Evolutionary conservation across 1,284 basidiomycete genomes (phyloP).

Genomic region (Ganoderma multipileum): DNA sequence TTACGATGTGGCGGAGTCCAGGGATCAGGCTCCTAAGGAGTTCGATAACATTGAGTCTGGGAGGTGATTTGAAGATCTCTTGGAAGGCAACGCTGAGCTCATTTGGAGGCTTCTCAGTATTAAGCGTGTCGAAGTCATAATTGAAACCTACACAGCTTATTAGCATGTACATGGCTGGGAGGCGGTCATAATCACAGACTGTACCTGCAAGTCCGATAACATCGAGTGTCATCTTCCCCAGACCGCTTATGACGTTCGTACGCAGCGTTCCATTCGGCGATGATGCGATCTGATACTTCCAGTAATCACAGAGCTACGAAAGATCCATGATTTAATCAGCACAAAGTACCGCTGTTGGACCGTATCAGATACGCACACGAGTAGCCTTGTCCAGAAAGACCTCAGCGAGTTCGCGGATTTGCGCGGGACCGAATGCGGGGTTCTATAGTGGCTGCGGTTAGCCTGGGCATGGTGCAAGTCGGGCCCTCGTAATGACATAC

Average conservation of each 20-base stretch:
- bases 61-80: slow-evolving; percentile 26
- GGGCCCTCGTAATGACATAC: neutral
- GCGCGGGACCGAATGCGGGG: slow-evolving; percentile 61
- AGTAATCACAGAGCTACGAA: slow-evolving; percentile 39
- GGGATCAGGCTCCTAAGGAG: slow-evolving; percentile 23
- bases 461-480: neutral
- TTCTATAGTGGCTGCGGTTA: slow-evolving; percentile 43
- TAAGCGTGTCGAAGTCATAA: slow-evolving; percentile 49
- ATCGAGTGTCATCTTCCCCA: slow-evolving; percentile 54
- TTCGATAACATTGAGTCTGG: slow-evolving; percentile 3
- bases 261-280: slow-evolving; percentile 10
- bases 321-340: neutral
- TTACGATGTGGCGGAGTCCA: slow-evolving; percentile 24
- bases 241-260: slow-evolving; percentile 48
- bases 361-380: slow-evolving; percentile 41
- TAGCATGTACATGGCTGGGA: neutral
- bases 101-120: slow-evolving; percentile 34
- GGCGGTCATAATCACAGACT: too few species aligned
- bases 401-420: slow-evolving; percentile 60
- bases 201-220: slow-evolving; percentile 54
- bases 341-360: too few species aligned
- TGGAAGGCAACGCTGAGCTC: slow-evolving; percentile 50
- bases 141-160: slow-evolving; percentile 43
- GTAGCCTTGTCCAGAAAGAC: slow-evolving; percentile 61
- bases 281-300: slow-evolving; percentile 26